Evolutionary conservation across 345 rosid genomes (phyloP), one percentile per base, ranked within the genome.

Genomic region (Hevea brasiliensis): DNA sequence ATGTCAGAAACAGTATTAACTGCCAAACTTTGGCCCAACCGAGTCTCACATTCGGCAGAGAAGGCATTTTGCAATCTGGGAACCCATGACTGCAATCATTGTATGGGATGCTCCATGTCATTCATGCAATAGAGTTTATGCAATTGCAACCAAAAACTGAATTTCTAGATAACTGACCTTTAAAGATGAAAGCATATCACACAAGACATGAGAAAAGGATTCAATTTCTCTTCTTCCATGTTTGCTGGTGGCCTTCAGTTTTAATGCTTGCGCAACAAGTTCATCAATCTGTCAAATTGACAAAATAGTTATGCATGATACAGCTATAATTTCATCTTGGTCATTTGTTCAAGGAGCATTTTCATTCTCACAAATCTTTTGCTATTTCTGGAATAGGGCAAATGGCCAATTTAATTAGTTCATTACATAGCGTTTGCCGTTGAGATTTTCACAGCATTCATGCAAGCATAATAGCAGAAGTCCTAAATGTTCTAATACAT

Each of bases 51-150:
- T 60, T 79, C 84, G 12, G 68, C 51, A 1, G 84, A 74, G 51
- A 87, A 69, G 0, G 65, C 87, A 70, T 81, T 79, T 67, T 83
- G 85, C 58, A 92, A 81, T 78, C 94, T 86, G 26, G 92, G 88
- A 55, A 81, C 82, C 98, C 99, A 91, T 55, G 97, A 93, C 99
- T 95, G 91, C 88, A 80, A 70, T 61, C 45, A 61, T 21, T 7
- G 59, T 74, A 81, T 65, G 70, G 41, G 63, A 58, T 61, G 55
- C 23, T 37, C 67, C 32, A 44, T 23, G 26, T 48, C 32, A 69
- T 8, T 61, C 32, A 48, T 32, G 32, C 59, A 65, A 64, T 14
- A 50, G 42, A 66, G 50, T 9, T n/a, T 24, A 27, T 67, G 72
- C 57, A 74, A 37, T 2, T 17, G 32, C 35, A 44, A 45, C 7